Conservation (phyloP, 2,329 filamentous ascomycete species). For the Verticillium klebahnii region DNA sequence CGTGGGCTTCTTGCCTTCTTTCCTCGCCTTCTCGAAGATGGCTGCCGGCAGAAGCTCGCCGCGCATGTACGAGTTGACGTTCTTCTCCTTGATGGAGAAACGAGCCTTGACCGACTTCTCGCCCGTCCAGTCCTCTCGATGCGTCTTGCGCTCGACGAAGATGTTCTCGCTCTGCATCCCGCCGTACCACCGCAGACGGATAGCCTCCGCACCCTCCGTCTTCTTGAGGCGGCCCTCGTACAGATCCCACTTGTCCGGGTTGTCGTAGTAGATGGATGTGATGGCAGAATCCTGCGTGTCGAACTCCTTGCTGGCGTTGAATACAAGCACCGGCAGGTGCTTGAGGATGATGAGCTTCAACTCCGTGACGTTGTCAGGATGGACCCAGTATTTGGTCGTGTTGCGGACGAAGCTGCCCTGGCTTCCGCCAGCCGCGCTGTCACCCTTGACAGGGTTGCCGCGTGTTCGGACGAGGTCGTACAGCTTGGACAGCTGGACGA, state of each 20-base stretch:
- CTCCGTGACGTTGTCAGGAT: constrained; percentile 97
- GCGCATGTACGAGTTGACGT: constrained; percentile 84
- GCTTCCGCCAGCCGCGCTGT: constrained; percentile 82
- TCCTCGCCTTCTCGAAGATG: constrained; percentile 94
- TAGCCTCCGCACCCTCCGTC: constrained; percentile 94
- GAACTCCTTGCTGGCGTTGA: constrained; percentile 96
- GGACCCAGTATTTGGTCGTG: constrained; percentile 99
- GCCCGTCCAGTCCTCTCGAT: constrained; percentile 97
- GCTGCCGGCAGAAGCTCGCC: constrained; percentile 81
- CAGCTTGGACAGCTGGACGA: constrained; percentile 89
- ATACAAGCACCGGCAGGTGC: constrained; percentile 93
- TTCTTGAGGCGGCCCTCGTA: constrained; percentile 95
- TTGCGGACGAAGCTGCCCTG: constrained; percentile 96
- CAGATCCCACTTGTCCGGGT: constrained; percentile 86
- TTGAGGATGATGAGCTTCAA: constrained; percentile 97
- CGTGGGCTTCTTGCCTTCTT: constrained; percentile 89
- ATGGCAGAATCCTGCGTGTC: constrained; percentile 87
- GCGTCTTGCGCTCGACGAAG: constrained; percentile 96
- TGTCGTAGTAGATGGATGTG: constrained; percentile 98
- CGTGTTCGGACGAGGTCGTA: constrained; percentile 93
- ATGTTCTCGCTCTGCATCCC: constrained; percentile 94
- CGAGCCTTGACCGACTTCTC: constrained; percentile 98
- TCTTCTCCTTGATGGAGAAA: constrained; percentile 94
- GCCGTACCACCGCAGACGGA: constrained; percentile 94
- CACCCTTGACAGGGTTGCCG: constrained; percentile 87